A percentile compares a stretch with the other conserved stretches of the same genome.
phyloP scores from a whole-genome alignment of 495 filamentous ascomycete genomes.

The Xylaria sp. region DNA sequence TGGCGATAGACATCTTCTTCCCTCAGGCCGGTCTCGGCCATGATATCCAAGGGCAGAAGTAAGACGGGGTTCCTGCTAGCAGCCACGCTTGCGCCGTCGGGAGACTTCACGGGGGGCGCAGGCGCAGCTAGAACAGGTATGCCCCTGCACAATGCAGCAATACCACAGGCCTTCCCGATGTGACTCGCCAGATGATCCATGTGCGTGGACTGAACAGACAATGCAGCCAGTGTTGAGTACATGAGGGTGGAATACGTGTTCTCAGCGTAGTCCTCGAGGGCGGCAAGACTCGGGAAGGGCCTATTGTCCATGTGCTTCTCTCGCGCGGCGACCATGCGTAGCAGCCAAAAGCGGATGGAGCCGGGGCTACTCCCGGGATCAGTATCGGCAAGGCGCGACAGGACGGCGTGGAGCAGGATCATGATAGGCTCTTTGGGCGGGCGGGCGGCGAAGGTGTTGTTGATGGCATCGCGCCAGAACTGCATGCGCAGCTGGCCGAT shows the following conservation, averaged over 20 bases:
- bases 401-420: constrained; percentile 76
- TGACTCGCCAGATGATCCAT: constrained; percentile 93
- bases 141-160: constrained; percentile 81
- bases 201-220: constrained; percentile 79
- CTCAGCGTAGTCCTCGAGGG: constrained; percentile 87
- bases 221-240: constrained; percentile 80
- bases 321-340: constrained; percentile 75
- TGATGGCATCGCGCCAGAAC: constrained; percentile 89
- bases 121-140: constrained; percentile 85
- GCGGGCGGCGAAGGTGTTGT: constrained; percentile 69
- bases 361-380: constrained; percentile 55
- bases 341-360: constrained; percentile 82
- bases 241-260: constrained; percentile 93
- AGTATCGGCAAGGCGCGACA: constrained; percentile 64
- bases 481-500: constrained; percentile 88
- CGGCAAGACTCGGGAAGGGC: constrained; percentile 74
- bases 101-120: constrained; percentile 58
- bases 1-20: constrained; percentile 88
- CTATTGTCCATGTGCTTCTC: constrained; percentile 85
- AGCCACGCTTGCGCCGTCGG: constrained; percentile 45
- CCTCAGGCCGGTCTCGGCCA: constrained; percentile 76
- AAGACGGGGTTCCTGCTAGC: constrained; percentile 50
- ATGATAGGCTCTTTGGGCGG: constrained; percentile 91
- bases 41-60: constrained; percentile 84
- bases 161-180: constrained; percentile 91